Conservation (phyloP, 345 rosid species). For the Syzygium oleosum region DNA sequence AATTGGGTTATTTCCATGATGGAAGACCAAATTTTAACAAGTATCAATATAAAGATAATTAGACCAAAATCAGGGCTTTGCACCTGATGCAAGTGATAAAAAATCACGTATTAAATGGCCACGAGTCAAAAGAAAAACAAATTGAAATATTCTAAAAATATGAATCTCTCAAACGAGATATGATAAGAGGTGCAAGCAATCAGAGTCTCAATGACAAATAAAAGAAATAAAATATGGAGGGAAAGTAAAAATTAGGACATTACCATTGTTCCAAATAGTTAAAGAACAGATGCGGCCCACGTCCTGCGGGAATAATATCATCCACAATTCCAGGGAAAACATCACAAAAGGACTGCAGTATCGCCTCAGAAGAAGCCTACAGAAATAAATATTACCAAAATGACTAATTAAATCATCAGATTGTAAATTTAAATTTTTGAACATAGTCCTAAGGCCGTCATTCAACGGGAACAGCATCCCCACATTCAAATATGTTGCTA, state of each 20-base stretch:
- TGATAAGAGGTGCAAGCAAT: not conserved
- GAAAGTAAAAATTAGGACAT: not conserved
- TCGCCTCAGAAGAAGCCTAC: slow-evolving; percentile 53
- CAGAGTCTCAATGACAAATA: not conserved
- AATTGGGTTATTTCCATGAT: not conserved
- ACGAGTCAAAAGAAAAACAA: not conserved
- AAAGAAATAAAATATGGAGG: not conserved
- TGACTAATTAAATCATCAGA: not conserved
- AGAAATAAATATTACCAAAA: slow-evolving; percentile 10
- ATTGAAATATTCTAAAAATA: not conserved
- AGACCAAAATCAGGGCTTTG: not conserved
- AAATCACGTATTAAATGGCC: not conserved
- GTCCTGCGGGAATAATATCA: slow-evolving; percentile 61
- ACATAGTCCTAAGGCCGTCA: not conserved
- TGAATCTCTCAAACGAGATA: not conserved
- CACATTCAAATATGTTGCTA: not conserved
- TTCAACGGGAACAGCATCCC: not conserved
- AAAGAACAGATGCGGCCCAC: slow-evolving; percentile 68
- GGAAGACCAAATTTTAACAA: not conserved
- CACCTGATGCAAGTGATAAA: not conserved
- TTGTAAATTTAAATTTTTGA: not conserved
- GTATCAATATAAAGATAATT: not conserved
- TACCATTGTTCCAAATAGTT: slow-evolving; percentile 80
- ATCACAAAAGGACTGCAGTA: slow-evolving; percentile 53
- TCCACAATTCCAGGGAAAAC: slow-evolving; percentile 58